Percentiles rank a stretch among this genome's conserved stretches.
These are phyloP conservation scores for Epipyxis sp. DNA, from an alignment of 108 stramenopile species.

Conservation along the genomic window DNA sequence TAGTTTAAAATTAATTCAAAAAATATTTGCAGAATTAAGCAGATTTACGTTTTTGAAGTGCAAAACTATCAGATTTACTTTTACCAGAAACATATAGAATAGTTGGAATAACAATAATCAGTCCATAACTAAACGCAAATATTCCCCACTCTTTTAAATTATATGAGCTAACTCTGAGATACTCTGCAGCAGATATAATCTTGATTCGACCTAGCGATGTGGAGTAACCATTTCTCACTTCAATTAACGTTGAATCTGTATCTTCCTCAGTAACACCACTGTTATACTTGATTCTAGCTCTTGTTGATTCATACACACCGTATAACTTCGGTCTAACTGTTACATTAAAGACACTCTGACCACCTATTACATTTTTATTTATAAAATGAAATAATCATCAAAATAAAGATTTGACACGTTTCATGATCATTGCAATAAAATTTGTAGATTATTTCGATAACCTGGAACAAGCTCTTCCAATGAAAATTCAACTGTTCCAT, in stretches of 20 bases:
- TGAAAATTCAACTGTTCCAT: background rate
- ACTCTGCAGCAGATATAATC: conserved; percentile 11
- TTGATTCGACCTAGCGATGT: conserved; percentile 18
- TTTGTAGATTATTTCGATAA: too few species aligned
- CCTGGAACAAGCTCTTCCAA: too few species aligned
- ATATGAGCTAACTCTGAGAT: background rate
- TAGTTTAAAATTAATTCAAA: too few species aligned
- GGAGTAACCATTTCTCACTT: background rate
- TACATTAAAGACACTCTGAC: conserved; percentile 10
- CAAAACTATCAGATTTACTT: too few species aligned
- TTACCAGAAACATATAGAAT: too few species aligned
- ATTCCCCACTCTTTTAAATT: conserved; percentile 7
- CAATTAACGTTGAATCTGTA: background rate
- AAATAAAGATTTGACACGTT: background rate
- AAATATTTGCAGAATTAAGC: too few species aligned
- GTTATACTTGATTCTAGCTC: conserved; percentile 3
- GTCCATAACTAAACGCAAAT: background rate
- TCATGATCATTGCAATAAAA: background rate
- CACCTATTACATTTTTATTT: background rate
- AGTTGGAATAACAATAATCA: conserved; percentile 8
- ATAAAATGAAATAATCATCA: background rate
- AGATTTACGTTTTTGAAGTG: too few species aligned
- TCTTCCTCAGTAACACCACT: conserved; percentile 3
- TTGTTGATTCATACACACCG: conserved; percentile 24
- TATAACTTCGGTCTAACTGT: conserved; percentile 21